Base-by-base conservation (phyloP, 768 basidiomycete species). In the Albatrellus ellisii region DNA sequence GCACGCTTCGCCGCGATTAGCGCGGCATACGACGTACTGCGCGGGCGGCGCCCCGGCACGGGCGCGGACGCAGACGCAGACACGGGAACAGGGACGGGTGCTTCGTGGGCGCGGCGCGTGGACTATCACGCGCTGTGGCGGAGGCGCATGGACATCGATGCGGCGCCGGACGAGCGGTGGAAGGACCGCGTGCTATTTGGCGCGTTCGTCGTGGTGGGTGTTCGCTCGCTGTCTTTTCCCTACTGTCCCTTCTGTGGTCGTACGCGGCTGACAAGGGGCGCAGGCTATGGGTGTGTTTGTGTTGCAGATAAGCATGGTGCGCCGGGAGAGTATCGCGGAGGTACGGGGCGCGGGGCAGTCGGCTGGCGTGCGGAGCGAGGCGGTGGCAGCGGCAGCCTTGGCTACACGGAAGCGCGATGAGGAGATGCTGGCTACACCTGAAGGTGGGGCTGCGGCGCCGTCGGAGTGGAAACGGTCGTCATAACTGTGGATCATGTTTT, bases 1-100 rank as follows among this genome's bases (percentile, higher is more conserved):
- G 64, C 69, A 5, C 77, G 73, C 9, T 86, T 86, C 50, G 77
- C 77, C 51, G 64, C 77, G 2, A 81, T 87, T 48, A 68, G 72
- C 21, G 57, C 68, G 12, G 82, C 83, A 10, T 87, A 87, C 49
- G 78, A 80, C 43, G 51, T 62, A 14, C 66, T 87, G 15, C 69
- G 70, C 11, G 72, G 73, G 6, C 73, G 70, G 52, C 57, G 52
- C 14, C 46, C 53, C 11, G 44, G 56, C 3, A 47, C 54, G 2
- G 52, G 43, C 50, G 14, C 45, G 33, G 44, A 39, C 21, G 41
- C 40, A 64, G 15, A 56, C 60, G 49, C 12, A 27, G 31, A 7
- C 18, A 36, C 9, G 46, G 51, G 26, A 29, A 46, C 17, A n/a
- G n/a, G n/a, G n/a, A n/a, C n/a, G n/a, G n/a, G n/a, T n/a, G n/a